These are phyloP conservation scores for Reticulascus tulasneorum DNA, from an alignment of 2,329 filamentous ascomycete species.

Conservation along the genomic window DNA sequence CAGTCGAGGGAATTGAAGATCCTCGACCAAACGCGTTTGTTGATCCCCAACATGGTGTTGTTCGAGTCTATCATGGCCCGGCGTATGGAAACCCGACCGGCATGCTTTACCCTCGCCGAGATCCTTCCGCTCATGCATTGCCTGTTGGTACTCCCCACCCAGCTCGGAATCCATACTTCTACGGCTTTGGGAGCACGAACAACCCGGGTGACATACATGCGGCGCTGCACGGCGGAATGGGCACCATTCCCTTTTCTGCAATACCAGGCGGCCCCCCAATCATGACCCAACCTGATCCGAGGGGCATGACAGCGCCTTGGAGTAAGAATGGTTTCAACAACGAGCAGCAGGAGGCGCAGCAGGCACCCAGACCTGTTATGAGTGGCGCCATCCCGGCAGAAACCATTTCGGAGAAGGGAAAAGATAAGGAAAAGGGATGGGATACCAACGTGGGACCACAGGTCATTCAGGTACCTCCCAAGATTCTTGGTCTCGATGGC, in stretches of 20 bases:
- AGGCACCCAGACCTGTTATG: constrained; percentile 6
- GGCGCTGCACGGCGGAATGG: constrained; percentile 10
- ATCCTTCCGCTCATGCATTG: constrained; percentile 25
- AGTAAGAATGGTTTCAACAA: no score
- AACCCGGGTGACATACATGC: constrained; percentile 10
- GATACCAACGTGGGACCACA: constrained; percentile 10
- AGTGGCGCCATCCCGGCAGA: constrained; percentile 5
- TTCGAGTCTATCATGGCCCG: constrained; percentile 55
- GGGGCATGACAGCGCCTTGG: no score
- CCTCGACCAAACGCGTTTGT: constrained; percentile 58
- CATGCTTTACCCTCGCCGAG: constrained; percentile 40
- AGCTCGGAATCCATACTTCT: constrained; percentile 36
- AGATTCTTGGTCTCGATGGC: no score
- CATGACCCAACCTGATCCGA: constrained; percentile 6
- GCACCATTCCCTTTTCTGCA: constrained; percentile 1
- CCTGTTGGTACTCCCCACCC: constrained; percentile 42
- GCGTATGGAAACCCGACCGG: constrained; percentile 48
- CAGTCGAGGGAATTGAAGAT: constrained; percentile 47
- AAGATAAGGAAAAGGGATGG: constrained; percentile 16
- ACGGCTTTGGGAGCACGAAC: constrained; percentile 29
- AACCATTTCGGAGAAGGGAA: constrained; percentile 2
- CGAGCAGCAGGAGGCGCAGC: constrained; percentile 1
- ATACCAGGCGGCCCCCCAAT: constrained; percentile 7
- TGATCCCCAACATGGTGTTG: constrained; percentile 46
- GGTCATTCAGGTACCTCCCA: constrained; percentile 1